phyloP scores from a whole-genome alignment of 257 asterid genomes.

The Eucommia ulmoides region DNA sequence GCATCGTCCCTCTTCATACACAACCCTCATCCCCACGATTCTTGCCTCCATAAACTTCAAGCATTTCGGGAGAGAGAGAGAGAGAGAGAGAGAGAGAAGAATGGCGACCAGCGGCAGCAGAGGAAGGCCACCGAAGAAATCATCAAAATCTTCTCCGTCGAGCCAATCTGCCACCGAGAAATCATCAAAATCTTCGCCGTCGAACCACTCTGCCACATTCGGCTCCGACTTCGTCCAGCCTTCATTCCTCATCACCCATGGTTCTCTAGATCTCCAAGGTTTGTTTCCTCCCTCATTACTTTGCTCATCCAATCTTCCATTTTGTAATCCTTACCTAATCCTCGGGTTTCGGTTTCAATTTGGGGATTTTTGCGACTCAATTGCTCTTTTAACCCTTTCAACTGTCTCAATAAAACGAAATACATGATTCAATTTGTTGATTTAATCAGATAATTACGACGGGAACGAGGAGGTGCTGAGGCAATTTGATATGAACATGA shows the following conservation, averaged over 20 bases:
- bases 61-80: neutral
- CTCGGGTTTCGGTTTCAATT: neutral
- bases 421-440: neutral
- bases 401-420: neutral
- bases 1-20: no score
- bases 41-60: no score
- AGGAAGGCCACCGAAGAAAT: neutral
- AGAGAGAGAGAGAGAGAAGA: neutral
- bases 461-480: constrained; percentile 14
- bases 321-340: no score
- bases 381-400: neutral
- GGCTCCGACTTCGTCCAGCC: neutral
- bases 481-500: constrained; percentile 25
- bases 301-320: no score
- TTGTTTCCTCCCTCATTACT: neutral
- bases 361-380: no score
- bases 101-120: neutral
- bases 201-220: neutral
- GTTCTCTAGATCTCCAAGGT: neutral
- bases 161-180: no score
- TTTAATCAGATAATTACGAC: constrained; percentile 10
- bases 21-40: no score
- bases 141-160: no score
- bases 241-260: neutral
- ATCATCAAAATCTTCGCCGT: no score